Conservation (phyloP, 768 basidiomycete genomes). For the Boletus rubroflammeus region DNA sequence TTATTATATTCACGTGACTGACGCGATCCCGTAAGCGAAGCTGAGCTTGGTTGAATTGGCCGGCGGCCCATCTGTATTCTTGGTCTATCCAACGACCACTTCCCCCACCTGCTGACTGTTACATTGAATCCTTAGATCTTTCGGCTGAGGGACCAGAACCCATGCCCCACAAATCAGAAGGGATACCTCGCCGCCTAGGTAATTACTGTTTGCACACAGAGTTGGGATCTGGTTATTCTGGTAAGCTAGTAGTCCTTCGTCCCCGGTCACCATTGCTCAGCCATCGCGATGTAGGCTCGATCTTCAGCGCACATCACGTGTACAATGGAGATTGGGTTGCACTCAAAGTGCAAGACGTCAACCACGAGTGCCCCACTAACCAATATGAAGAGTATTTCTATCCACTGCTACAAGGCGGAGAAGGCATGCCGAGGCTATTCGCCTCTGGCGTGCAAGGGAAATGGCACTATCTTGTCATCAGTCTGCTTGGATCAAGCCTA, state of each 20-base stretch:
- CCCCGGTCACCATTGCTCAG: background rate
- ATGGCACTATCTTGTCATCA: slow-evolving; percentile 76
- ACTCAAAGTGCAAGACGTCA: slow-evolving; percentile 65
- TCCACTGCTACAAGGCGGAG: slow-evolving; percentile 64
- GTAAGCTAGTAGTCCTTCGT: slow-evolving; percentile 33
- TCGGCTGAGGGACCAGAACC: background rate
- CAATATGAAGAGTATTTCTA: slow-evolving; percentile 66
- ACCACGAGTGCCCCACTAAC: slow-evolving; percentile 77
- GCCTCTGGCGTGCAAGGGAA: slow-evolving; percentile 52
- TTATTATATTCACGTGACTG: slow-evolving; percentile 22
- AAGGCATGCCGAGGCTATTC: slow-evolving; percentile 73
- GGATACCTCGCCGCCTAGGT: slow-evolving; percentile 40
- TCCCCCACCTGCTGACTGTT: background rate
- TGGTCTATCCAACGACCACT: background rate
- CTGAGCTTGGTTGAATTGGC: slow-evolving; percentile 9
- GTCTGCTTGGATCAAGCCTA: slow-evolving; percentile 66
- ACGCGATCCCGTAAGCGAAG: slow-evolving; percentile 16
- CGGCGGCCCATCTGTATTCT: too few relatives aligned
- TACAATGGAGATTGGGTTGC: slow-evolving; percentile 60
- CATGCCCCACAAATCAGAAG: slow-evolving; percentile 16
- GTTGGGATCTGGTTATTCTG: slow-evolving; percentile 73
- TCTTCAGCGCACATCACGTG: slow-evolving; percentile 59
- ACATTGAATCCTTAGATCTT: background rate
- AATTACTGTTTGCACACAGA: slow-evolving; percentile 59
- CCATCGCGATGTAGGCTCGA: slow-evolving; percentile 51